Evolutionary conservation across 768 basidiomycete genomes (phyloP).

Genomic region (Nidularia pulvinata): DNA sequence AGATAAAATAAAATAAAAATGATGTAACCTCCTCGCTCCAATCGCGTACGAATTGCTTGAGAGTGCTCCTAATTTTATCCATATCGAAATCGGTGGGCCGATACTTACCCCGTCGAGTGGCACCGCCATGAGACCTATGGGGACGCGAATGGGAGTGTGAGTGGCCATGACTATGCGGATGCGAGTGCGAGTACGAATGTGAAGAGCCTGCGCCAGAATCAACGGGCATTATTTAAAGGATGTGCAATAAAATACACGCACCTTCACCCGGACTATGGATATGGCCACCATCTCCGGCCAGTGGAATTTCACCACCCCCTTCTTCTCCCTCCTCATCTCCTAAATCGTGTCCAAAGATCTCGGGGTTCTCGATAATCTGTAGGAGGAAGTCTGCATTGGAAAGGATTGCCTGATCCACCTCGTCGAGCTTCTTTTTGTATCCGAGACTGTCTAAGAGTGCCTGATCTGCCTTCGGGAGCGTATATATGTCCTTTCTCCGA

Average conservation of each 20-base stretch:
- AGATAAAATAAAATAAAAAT: background rate
- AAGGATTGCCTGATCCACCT: slow-evolving; percentile 79
- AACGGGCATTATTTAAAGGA: background rate
- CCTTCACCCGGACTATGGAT: slow-evolving; percentile 4
- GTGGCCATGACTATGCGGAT: slow-evolving; percentile 22
- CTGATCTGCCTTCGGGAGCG: slow-evolving; percentile 68
- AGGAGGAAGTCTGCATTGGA: slow-evolving; percentile 80
- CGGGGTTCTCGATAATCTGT: slow-evolving; percentile 74
- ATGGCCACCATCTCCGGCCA: slow-evolving; percentile 4
- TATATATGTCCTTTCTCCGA: slow-evolving; percentile 77
- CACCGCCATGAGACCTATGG: slow-evolving; percentile 13
- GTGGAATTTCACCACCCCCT: slow-evolving; percentile 6
- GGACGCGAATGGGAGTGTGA: slow-evolving; percentile 36
- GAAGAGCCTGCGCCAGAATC: background rate
- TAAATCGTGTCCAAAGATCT: slow-evolving; percentile 71
- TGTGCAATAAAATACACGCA: background rate
- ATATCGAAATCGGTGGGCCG: slow-evolving; percentile 73
- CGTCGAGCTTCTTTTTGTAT: slow-evolving; percentile 77
- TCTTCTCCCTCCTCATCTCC: slow-evolving; percentile 22
- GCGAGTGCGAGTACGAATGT: slow-evolving; percentile 21
- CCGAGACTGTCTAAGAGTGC: slow-evolving; percentile 66
- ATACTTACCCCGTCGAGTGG: slow-evolving; percentile 24
- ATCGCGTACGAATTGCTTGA: slow-evolving; percentile 93
- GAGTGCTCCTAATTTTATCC: slow-evolving; percentile 90
- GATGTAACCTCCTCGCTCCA: slow-evolving; percentile 79